Evolutionary conservation across 352 stramenopile genomes (phyloP), one percentile per base, ranked within the genome.

Genomic region (Globisporangium perplexum): DNA sequence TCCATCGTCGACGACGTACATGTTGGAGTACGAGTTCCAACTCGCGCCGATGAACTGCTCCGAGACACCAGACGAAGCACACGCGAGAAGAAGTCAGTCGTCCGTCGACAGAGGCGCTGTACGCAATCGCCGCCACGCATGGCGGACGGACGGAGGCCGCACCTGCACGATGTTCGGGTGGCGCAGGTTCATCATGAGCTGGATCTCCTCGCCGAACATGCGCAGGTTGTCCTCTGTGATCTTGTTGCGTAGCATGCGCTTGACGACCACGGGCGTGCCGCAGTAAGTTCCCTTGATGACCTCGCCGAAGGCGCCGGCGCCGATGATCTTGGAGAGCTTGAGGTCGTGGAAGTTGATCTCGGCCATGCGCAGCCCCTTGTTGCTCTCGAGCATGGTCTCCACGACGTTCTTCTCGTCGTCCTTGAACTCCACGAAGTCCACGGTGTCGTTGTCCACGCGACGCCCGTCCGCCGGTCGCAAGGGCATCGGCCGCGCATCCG

Each of bases 21-120:
- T 93, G 60, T 95, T 95, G 28, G 85, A 95, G 72, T 93, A 93
- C 60, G 83, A 93, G 77, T 95, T 93, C 85, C 85, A 95, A 75
- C 83, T 93, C 42, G 85, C 85, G 45, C 85, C 85, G 42, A 95
- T 95, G 53, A 95, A 95, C 72, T 95, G 59, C 7, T 17, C 52
- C 24, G 42, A 20, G 42, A 30, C 11, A 20, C n/a, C n/a, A n/a
- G n/a, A n/a, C n/a, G 22, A 4, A 33, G n/a, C 26, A 39, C 4
- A 17, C 1, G 7, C 14, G 4, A 3, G 28, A 22, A 47, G 42
- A 30, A 3, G 47, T 45, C 33, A 39, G 33, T 39, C 11, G 33
- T 39, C 6, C 35, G n/a, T 26, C 11, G 17, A 14, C 22, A 22
- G 33, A 43, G 26, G 31, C 23, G 36, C 14, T 1, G 5, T 39